phyloP scores from a whole-genome alignment of 768 basidiomycete genomes.

The Kondoa subrosea region DNA sequence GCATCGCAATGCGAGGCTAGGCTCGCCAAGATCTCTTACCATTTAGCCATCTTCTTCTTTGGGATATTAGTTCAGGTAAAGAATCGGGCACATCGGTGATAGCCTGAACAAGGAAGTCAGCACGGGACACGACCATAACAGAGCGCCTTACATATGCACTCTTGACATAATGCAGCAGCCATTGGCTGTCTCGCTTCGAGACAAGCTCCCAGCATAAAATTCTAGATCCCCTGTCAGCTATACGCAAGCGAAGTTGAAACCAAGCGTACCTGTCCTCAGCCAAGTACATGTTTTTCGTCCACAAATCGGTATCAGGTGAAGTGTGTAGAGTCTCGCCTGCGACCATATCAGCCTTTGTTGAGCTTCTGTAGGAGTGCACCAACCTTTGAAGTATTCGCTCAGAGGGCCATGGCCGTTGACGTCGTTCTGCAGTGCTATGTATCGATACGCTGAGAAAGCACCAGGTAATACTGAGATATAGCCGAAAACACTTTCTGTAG shows the following conservation, averaged over 20 bases:
- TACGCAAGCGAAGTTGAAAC: slow-evolving; percentile 45
- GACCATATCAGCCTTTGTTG: neutral
- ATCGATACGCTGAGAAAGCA: slow-evolving; percentile 63
- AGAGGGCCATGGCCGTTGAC: slow-evolving; percentile 63
- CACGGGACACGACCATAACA: slow-evolving; percentile 39
- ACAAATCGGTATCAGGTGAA: slow-evolving; percentile 44
- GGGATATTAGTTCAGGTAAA: slow-evolving; percentile 81
- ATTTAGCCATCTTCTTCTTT: slow-evolving; percentile 90
- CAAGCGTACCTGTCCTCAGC: slow-evolving; percentile 53
- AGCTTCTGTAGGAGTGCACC: neutral
- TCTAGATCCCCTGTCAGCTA: slow-evolving; percentile 51
- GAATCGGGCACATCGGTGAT: slow-evolving; percentile 61
- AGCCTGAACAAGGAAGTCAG: neutral
- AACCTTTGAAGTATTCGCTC: slow-evolving; percentile 86
- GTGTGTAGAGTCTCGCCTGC: slow-evolving; percentile 53
- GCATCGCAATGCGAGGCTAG: neutral
- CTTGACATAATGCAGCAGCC: slow-evolving; percentile 93
- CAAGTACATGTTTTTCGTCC: slow-evolving; percentile 82
- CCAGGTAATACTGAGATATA: slow-evolving; percentile 71
- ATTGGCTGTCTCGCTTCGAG: slow-evolving; percentile 72
- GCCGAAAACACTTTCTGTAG: slow-evolving; percentile 59
- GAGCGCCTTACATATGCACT: slow-evolving; percentile 51
- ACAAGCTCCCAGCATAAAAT: slow-evolving; percentile 97
- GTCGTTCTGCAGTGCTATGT: slow-evolving; percentile 83
- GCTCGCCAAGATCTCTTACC: too few species aligned